These are phyloP conservation scores for Chenopodium berlandieri DNA, from an alignment of 148 eudicot genomes.

Conservation along the genomic window DNA sequence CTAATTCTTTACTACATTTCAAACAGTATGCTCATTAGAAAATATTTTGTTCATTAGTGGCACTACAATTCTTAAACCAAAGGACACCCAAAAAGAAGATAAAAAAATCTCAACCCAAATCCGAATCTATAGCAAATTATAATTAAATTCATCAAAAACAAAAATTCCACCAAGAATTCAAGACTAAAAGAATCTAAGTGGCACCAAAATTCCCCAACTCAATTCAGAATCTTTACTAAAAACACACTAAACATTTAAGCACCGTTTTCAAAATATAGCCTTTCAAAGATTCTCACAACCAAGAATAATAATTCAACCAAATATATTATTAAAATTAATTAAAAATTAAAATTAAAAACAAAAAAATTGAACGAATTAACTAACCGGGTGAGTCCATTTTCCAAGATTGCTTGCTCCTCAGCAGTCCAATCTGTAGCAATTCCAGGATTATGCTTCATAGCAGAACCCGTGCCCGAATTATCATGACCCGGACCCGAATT, in stretches of 20 bases:
- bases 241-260: not conserved
- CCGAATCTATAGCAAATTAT: slow-evolving; percentile 3
- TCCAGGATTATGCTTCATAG: slow-evolving; percentile 74
- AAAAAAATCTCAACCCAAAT: slow-evolving; percentile 13
- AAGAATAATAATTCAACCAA: not conserved
- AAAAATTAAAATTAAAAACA: not conserved
- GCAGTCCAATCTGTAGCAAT: slow-evolving; percentile 63
- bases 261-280: not conserved
- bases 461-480: slow-evolving; percentile 49
- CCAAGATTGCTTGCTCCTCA: slow-evolving; percentile 71
- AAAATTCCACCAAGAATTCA: slow-evolving; percentile 2
- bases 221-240: slow-evolving; percentile 10
- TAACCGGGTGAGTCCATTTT: slow-evolving; percentile 70
- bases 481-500: slow-evolving; percentile 45
- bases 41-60: slow-evolving; percentile 1
- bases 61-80: not conserved
- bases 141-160: not conserved
- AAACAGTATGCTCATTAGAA: slow-evolving; percentile 1
- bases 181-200: slow-evolving; percentile 10
- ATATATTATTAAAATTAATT: not conserved
- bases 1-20: not conserved
- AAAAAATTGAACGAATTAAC: slow-evolving; percentile 15
- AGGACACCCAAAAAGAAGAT: too few species aligned
- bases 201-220: slow-evolving; percentile 19
- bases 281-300: slow-evolving; percentile 14